Evolutionary conservation across 129 eudicot genomes (phyloP), one percentile per base, ranked within the genome.

Genomic region (Helianthus tuberosus): DNA sequence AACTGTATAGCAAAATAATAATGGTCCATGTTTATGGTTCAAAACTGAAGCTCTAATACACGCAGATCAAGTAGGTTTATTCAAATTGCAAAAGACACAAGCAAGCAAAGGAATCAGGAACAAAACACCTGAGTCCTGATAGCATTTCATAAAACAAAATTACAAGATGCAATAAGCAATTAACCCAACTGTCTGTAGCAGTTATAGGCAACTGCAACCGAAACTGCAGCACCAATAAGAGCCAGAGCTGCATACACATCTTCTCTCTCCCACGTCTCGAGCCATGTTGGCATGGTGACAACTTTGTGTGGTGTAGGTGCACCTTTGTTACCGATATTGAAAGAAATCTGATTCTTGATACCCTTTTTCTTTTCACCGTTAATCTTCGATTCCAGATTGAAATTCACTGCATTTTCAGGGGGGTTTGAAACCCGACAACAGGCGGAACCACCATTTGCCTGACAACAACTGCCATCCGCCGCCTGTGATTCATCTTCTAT

Each of bases 211-310:
- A 86, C 84, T 4, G 84, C 93, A 78, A 94, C 91, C 3, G 97
- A 94, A n/a, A 85, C 66, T 20, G 87, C 91, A 78, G 99, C 99
- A 77, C 88, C 84, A 13, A 91, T 78, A 48, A 94, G 88, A 27
- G 99, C 96, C 65, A 94, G 96, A 35, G 86, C 85, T 39, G 99
- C 97, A 72, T 94, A 94, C 61, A 89, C 90, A 82, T 94, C 99
- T 80, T 94, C 99, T 41, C 87, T 89, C 75, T 94, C 99, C 99
- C 97, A 94, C 67, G 82, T 81, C 75, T 93, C 98, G 20, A 84
- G 75, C 99, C 99, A 94, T 8, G 99, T 83, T 48, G 99, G 99
- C 96, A 88, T 86, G 12, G 84, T 79, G 70, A 88, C 85, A 25
- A 76, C 93, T 80, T 80, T 94, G 46, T 86, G 85, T 41, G 82